Percentiles rank a stretch among this genome's conserved stretches.
Conservation (phyloP, 1,284 basidiomycete genomes). For the Sphagnurus paluster region DNA sequence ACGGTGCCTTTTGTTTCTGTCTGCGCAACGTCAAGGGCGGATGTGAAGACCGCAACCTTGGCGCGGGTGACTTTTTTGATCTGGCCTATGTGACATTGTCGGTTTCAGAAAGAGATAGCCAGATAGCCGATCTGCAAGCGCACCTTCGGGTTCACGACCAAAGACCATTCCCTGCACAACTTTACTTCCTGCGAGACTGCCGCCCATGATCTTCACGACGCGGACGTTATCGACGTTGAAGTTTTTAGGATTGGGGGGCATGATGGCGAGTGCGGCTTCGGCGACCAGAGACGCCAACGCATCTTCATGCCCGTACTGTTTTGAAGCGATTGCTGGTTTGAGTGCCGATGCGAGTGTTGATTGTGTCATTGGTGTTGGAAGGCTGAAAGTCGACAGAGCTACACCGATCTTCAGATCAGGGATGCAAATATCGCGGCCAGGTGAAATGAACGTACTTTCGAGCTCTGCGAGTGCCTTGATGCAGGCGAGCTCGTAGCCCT, state of each 20-base stretch:
- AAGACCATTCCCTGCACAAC: constrained; percentile 99
- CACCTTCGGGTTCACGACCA: constrained; percentile 92
- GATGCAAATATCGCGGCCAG: constrained; percentile 5
- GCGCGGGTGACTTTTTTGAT: constrained; percentile 82
- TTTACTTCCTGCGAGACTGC: constrained; percentile 78
- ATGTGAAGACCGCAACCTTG: constrained; percentile 95
- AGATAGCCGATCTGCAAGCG: constrained; percentile 19
- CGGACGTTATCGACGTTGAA: constrained; percentile 99
- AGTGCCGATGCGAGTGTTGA: constrained; percentile 81
- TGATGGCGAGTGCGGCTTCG: constrained; percentile 88
- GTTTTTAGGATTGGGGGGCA: constrained; percentile 86
- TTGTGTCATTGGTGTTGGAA: constrained; percentile 80
- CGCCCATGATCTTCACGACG: constrained; percentile 99
- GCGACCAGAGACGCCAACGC: constrained; percentile 84
- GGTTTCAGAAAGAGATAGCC: no score
- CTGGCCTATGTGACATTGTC: constrained; percentile 50
- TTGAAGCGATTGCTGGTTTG: constrained; percentile 91
- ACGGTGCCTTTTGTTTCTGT: constrained; percentile 99
- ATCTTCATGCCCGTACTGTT: constrained; percentile 95
- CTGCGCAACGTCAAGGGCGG: constrained; percentile 89
- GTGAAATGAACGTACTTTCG: constrained; percentile 66
- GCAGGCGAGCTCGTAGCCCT: constrained; percentile 95
- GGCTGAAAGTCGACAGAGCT: constrained; percentile 66
- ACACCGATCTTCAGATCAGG: constrained; percentile 21
- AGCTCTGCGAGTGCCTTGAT: constrained; percentile 86